phyloP scores from a whole-genome alignment of 2,329 filamentous ascomycete genomes.

The Pestalotiopsis sp. region DNA sequence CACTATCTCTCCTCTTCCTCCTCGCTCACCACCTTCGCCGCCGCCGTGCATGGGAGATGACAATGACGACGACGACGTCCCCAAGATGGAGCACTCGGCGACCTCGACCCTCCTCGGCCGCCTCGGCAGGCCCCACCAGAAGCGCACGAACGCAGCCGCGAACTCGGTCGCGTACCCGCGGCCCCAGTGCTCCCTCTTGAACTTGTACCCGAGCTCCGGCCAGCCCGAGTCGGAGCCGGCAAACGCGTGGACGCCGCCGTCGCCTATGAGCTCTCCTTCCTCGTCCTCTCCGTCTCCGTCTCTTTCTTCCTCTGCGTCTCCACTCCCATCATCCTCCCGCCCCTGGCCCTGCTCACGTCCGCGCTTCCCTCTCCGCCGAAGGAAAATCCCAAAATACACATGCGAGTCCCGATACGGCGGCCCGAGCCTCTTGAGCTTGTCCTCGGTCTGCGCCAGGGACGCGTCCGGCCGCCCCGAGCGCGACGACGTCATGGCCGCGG shows the following conservation, averaged over 20 bases:
- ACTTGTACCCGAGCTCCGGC: conserved; percentile 16
- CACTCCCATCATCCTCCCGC: no score
- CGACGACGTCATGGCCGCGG: conserved; percentile 5
- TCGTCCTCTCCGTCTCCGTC: conserved; percentile 18
- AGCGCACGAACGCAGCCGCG: background rate
- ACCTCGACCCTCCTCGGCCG: background rate
- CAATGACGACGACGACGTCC: background rate
- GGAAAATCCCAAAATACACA: conserved; percentile 7
- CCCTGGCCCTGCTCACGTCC: no score
- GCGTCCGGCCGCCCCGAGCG: background rate
- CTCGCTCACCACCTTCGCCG: no score
- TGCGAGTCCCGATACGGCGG: conserved; percentile 5
- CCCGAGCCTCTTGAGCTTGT: background rate
- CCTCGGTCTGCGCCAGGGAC: conserved; percentile 2
- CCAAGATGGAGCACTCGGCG: background rate
- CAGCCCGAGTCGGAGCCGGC: conserved; percentile 8
- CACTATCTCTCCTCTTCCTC: no score
- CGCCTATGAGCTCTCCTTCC: conserved; percentile 50
- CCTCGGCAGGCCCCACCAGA: conserved; percentile 13
- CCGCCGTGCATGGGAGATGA: background rate
- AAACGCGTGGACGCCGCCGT: conserved; percentile 23
- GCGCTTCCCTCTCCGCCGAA: background rate
- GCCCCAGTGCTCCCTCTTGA: conserved; percentile 14
- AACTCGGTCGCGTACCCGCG: conserved; percentile 14
- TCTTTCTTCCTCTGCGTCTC: no score